A percentile compares a stretch with the other conserved stretches of the same genome.
These are phyloP conservation scores for Fusarium sublunatum DNA, from an alignment of 2,329 filamentous ascomycete species.

Conservation along the genomic window DNA sequence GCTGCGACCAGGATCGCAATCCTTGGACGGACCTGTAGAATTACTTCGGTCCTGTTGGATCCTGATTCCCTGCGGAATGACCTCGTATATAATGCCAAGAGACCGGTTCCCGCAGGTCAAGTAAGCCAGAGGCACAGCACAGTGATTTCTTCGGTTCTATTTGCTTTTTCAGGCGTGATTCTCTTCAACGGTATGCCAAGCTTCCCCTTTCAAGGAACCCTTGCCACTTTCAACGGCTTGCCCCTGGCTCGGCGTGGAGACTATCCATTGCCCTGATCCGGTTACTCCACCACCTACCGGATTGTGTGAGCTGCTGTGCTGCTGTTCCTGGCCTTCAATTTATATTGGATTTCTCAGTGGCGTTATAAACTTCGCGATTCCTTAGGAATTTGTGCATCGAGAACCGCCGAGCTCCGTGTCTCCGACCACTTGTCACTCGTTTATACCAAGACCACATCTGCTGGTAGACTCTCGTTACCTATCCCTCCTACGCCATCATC, in stretches of 20 bases:
- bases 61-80: too few relatives aligned
- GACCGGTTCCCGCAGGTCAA: background rate
- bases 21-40: too few relatives aligned
- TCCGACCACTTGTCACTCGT: slow-evolving; percentile 3
- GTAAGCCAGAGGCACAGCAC: background rate
- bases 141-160: background rate
- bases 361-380: slow-evolving; percentile 10
- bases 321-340: too few relatives aligned
- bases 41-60: too few relatives aligned
- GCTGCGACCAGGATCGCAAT: background rate
- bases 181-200: background rate
- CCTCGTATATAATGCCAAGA: background rate
- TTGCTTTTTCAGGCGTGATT: background rate
- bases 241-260: background rate
- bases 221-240: background rate
- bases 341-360: too few relatives aligned
- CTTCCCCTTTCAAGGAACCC: slow-evolving; percentile 20
- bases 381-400: background rate
- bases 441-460: background rate
- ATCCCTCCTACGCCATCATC: background rate
- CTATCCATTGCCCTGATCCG: background rate
- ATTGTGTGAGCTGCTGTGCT: background rate
- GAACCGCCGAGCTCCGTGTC: background rate
- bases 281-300: background rate
- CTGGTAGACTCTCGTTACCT: slow-evolving; percentile 9